These are phyloP conservation scores for Acaromyces ingoldii DNA, from an alignment of 1,284 basidiomycete species.

Conservation along the genomic window DNA sequence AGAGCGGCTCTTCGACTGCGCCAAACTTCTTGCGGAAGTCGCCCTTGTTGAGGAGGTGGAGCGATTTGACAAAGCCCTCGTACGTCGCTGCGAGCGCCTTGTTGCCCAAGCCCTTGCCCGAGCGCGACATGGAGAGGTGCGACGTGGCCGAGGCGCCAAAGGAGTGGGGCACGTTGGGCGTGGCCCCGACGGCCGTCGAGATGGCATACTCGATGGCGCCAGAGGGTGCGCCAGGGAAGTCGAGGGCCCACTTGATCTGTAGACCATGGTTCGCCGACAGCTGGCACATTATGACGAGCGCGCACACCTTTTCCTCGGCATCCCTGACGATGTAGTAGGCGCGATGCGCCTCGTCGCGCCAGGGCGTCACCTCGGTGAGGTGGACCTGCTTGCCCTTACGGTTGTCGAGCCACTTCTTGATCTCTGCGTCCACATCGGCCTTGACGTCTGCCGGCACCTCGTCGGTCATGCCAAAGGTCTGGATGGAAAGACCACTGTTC, in stretches of 20 bases:
- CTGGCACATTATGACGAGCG: constrained; percentile 59
- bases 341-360: constrained; percentile 58
- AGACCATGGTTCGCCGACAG: constrained; percentile 57
- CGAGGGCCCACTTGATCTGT: constrained; percentile 62
- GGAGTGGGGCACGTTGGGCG: constrained; percentile 55
- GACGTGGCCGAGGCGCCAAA: constrained; percentile 45
- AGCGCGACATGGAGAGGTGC: constrained; percentile 29
- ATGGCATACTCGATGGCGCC: constrained; percentile 58
- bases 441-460: constrained; percentile 53
- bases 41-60: constrained; percentile 35
- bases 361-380: constrained; percentile 59
- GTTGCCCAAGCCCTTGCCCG: constrained; percentile 31
- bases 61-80: constrained; percentile 27
- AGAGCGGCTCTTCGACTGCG: constrained; percentile 33
- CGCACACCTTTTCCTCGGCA: constrained; percentile 53
- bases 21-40: constrained; percentile 47
- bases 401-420: constrained; percentile 56
- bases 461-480: constrained; percentile 45
- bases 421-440: constrained; percentile 54
- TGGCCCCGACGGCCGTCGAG: constrained; percentile 56
- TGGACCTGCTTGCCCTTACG: constrained; percentile 60
- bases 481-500: constrained; percentile 57
- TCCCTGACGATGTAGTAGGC: constrained; percentile 59
- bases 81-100: constrained; percentile 36
- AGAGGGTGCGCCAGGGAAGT: constrained; percentile 59